Evolutionary conservation across 2,329 filamentous ascomycete genomes (phyloP), one percentile per base, ranked within the genome.

Genomic region (Colletotrichum truncatum): DNA sequence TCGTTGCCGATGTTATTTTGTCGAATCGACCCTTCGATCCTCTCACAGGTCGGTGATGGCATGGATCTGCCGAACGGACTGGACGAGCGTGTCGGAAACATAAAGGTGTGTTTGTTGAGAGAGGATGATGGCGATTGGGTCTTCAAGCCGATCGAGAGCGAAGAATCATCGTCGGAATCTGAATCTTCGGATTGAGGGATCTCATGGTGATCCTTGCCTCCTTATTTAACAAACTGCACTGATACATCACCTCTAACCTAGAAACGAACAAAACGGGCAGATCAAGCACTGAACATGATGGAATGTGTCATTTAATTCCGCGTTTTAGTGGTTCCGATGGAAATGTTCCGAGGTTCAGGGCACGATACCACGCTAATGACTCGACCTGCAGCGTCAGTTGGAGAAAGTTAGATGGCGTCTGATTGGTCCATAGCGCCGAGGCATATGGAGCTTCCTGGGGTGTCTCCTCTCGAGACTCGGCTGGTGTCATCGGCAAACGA

Each of bases 1-100:
- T 77, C 76, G 11, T 64, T 80, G 57, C 77, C 77, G 1, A 77
- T 80, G 76, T 64, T 80, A 8, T 80, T 80, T 54, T 78, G 74
- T 48, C 72, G 73, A 6, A 75, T 80, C 16, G 74, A 79, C 41
- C 68, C 70, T 6, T 70, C 70, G 25, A 77, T 79, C 30, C 72
- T 76, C 16, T 70, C 64, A 3, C 71, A 71, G 11, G 74, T 78
- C 5, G 54, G 64, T 1, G 68, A 76, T 39, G 75, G 71, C 14
- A 78, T 80, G 76, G 74, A 80, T 58, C 64, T 74, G 7, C 77
- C 77, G 3, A 72, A 74, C 23, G 77, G 77, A 0, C 67, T 79
- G 39, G 75, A 76, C 21, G 68, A 75, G n/a, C 68, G 58, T 14
- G 59, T 79, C 9, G 77, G 76, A 3, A 67, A 73, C 7, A 71